phyloP scores from a whole-genome alignment of 129 eudicot species.

The Flaveria trinervia region DNA sequence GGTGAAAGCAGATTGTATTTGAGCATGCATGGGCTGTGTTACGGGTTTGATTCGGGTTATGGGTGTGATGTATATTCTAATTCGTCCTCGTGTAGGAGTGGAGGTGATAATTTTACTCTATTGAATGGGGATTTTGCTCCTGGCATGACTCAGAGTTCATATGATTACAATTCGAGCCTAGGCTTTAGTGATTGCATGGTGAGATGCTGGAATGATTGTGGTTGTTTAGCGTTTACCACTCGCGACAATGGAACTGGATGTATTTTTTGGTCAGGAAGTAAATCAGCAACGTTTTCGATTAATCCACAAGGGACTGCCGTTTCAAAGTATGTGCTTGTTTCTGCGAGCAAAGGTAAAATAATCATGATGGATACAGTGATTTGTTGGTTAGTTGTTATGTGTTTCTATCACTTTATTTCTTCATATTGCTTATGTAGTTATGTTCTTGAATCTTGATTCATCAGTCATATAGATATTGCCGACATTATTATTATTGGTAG shows the following conservation, averaged over 20 bases:
- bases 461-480: background rate
- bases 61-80: slow-evolving; percentile 32
- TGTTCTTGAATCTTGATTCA: background rate
- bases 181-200: slow-evolving; percentile 51
- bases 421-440: background rate
- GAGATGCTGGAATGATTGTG: slow-evolving; percentile 54
- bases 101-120: background rate
- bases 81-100: slow-evolving; percentile 26
- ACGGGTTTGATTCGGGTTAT: slow-evolving; percentile 24
- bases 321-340: slow-evolving; percentile 27
- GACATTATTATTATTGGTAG: background rate
- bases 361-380: background rate
- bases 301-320: slow-evolving; percentile 24
- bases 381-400: background rate
- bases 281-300: slow-evolving; percentile 1
- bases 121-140: slow-evolving; percentile 22
- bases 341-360: background rate
- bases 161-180: slow-evolving; percentile 24
- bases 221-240: slow-evolving; percentile 37
- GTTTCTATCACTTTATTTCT: background rate
- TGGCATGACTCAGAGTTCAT: background rate
- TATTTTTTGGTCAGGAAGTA: slow-evolving; percentile 18
- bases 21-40: slow-evolving; percentile 24
- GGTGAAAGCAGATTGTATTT: background rate
- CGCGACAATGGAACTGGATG: slow-evolving; percentile 37